Evolutionary conservation across 495 filamentous ascomycete genomes (phyloP).

Genomic region (Penicillium coprophilum): DNA sequence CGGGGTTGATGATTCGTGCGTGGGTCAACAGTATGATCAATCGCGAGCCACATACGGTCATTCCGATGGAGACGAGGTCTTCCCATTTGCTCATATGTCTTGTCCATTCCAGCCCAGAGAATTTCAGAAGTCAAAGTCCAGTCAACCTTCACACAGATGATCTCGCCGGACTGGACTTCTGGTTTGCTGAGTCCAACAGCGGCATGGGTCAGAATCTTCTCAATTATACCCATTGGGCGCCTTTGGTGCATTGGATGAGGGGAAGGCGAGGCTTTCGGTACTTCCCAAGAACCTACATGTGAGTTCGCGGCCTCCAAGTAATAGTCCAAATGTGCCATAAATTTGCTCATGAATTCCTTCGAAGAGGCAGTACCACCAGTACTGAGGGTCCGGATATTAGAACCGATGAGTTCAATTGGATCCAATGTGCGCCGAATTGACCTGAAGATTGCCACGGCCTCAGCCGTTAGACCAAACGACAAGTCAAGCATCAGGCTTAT

Average conservation of each 20-base stretch:
- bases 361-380: conserved; percentile 1
- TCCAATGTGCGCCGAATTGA: conserved; percentile 11
- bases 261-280: neutral
- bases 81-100: neutral
- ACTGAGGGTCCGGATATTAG: conserved; percentile 6
- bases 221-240: conserved; percentile 8
- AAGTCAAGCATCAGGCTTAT: conserved; percentile 10
- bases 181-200: conserved; percentile 3
- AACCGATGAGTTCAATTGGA: conserved; percentile 10
- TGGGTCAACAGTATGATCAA: neutral
- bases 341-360: conserved; percentile 2
- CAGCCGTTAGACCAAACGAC: conserved; percentile 6
- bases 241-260: neutral
- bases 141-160: neutral
- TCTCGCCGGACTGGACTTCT: conserved; percentile 1
- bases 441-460: conserved; percentile 2
- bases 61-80: neutral
- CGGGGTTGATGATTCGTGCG: neutral
- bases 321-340: conserved; percentile 6
- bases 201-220: conserved; percentile 10
- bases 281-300: neutral
- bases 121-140: neutral
- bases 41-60: neutral
- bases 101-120: neutral
- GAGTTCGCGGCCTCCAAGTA: neutral